These are phyloP conservation scores for Colletotrichum sp. DNA, from an alignment of 2,329 filamentous ascomycete species.

Conservation along the genomic window DNA sequence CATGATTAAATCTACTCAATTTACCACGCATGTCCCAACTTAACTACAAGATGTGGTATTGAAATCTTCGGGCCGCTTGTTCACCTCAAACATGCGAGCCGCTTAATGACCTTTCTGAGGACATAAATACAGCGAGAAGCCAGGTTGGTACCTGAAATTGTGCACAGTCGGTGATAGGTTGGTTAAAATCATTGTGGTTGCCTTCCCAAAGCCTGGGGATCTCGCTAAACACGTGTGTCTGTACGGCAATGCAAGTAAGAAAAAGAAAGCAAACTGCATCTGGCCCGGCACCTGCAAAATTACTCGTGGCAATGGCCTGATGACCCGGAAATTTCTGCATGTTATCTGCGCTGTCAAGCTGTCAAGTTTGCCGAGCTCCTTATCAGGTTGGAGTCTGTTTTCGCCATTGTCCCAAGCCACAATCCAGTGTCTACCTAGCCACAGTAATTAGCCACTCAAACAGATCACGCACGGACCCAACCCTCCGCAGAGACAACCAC, in stretches of 20 bases:
- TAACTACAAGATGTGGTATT: no score
- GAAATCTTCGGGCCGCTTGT: no score
- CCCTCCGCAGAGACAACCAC: no score
- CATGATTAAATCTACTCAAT: no score
- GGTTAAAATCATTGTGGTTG: neutral
- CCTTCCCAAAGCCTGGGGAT: neutral
- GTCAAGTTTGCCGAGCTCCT: neutral
- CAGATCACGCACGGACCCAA: no score
- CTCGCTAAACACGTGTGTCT: neutral
- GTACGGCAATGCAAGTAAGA: neutral
- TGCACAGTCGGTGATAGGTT: neutral
- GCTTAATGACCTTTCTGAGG: no score
- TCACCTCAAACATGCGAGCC: no score
- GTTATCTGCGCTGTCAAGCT: neutral
- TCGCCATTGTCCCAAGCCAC: fast-evolving
- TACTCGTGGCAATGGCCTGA: neutral
- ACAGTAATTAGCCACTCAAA: neutral
- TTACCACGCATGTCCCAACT: no score
- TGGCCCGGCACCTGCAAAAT: fast-evolving
- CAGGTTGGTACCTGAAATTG: no score
- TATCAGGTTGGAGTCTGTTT: neutral
- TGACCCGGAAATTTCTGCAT: neutral
- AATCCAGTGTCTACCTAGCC: neutral
- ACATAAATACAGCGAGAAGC: no score
- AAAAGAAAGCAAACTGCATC: neutral